Conservation (phyloP, 768 basidiomycete genomes). For the Russula olivacea region DNA sequence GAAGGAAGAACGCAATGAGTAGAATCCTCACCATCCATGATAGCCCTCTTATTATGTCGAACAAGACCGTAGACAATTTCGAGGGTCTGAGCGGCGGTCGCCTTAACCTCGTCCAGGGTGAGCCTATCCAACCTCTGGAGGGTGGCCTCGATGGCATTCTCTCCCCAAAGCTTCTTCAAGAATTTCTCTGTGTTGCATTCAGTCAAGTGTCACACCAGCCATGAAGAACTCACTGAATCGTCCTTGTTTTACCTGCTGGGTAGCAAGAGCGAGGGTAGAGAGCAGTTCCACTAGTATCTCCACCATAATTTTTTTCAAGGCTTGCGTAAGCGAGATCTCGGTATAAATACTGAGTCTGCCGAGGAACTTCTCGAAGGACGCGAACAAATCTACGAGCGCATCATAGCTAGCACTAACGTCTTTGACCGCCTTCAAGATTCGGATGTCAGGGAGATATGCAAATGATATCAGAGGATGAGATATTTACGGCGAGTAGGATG, state of each 20-base stretch:
- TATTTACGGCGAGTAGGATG: not conserved
- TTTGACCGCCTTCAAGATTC: not conserved
- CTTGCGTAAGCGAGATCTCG: not conserved
- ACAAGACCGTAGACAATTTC: not conserved
- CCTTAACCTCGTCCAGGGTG: not conserved
- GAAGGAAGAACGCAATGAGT: too few relatives aligned
- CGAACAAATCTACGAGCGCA: not conserved
- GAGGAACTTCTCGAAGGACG: not conserved
- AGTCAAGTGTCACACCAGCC: not conserved
- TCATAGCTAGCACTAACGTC: not conserved
- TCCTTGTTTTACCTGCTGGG: not conserved
- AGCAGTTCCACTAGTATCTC: slow-evolving; percentile 1
- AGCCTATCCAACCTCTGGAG: not conserved
- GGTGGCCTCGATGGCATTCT: not conserved
- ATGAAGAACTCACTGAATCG: not conserved
- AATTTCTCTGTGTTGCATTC: slow-evolving; percentile 1
- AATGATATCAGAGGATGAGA: not conserved
- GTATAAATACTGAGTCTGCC: not conserved
- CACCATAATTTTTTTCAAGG: not conserved
- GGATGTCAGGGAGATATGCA: not conserved
- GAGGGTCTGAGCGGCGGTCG: not conserved
- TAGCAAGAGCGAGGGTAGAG: not conserved
- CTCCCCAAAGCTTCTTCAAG: not conserved
- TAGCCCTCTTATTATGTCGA: not conserved
- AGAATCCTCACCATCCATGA: slow-evolving; percentile 3